Evolutionary conservation across 805 yeast species (phyloP).

Genomic region (Lachancea meyersii): DNA sequence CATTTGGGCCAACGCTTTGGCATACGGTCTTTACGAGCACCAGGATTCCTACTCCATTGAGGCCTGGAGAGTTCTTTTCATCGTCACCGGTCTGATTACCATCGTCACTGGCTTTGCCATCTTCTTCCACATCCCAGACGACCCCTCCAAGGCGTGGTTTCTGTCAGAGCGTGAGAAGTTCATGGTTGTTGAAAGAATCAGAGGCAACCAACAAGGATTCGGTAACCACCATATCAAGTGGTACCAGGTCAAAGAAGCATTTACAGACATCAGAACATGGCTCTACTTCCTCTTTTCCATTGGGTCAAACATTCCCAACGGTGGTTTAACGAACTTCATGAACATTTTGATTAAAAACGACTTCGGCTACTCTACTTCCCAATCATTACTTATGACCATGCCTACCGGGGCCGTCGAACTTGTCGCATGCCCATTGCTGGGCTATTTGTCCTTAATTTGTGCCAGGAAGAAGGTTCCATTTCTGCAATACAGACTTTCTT

Average conservation of each 20-base stretch:
- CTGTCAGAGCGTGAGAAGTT: slow-evolving; percentile 40
- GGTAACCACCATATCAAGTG: slow-evolving; percentile 50
- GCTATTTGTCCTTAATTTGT: slow-evolving; percentile 21
- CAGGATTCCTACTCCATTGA: slow-evolving; percentile 36
- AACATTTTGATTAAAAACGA: slow-evolving; percentile 39
- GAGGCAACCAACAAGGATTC: slow-evolving; percentile 51
- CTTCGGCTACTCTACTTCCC: slow-evolving; percentile 38
- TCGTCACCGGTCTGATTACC: slow-evolving; percentile 56
- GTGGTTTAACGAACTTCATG: slow-evolving; percentile 48
- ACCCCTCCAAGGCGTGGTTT: slow-evolving; percentile 47
- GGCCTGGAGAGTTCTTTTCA: slow-evolving; percentile 57
- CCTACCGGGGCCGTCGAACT: slow-evolving; percentile 45
- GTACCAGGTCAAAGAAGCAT: slow-evolving; percentile 48
- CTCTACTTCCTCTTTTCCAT: slow-evolving; percentile 38
- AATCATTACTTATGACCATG: slow-evolving; percentile 40
- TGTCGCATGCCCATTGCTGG: slow-evolving; percentile 33
- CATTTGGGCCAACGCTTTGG: slow-evolving; percentile 45
- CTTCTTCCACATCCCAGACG: slow-evolving; percentile 48
- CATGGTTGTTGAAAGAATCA: slow-evolving; percentile 47
- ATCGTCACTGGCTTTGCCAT: slow-evolving; percentile 44
- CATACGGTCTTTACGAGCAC: slow-evolving; percentile 45
- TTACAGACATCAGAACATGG: slow-evolving; percentile 47
- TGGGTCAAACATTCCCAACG: slow-evolving; percentile 44
- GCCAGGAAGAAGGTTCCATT: slow-evolving; percentile 17
- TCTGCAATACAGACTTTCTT: slow-evolving; percentile 24